Percentiles rank a stretch among this genome's conserved stretches.
Conservation (phyloP, 1,139 yeast genomes). For the Yamadazyma spencermartinsiae region DNA sequence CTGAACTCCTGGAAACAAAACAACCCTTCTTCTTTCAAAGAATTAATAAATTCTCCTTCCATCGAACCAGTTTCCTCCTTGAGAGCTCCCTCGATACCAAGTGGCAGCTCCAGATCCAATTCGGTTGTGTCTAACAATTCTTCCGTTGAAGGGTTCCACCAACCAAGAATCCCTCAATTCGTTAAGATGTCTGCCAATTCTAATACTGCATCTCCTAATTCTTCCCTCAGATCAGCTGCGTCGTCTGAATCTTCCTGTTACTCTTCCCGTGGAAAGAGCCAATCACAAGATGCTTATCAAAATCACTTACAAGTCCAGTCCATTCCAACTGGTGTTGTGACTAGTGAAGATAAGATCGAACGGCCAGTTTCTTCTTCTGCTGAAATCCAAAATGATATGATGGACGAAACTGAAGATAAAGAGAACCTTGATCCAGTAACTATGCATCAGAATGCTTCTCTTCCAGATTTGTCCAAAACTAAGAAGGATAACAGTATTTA, state of each 20-base stretch:
- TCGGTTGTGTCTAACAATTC: conserved; percentile 10
- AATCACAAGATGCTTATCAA: neutral
- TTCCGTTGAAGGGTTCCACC: conserved; percentile 9
- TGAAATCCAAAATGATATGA: conserved; percentile 21
- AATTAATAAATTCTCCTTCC: conserved; percentile 24
- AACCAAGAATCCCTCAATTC: conserved; percentile 19
- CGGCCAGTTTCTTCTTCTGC: conserved; percentile 36
- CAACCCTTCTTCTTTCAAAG: conserved; percentile 18
- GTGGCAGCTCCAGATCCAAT: conserved; percentile 10
- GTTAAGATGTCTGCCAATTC: conserved; percentile 9
- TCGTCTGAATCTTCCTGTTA: conserved; percentile 19
- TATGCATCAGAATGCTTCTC: neutral
- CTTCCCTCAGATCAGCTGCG: conserved; percentile 20
- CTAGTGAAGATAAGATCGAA: conserved; percentile 13
- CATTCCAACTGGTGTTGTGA: conserved; percentile 13
- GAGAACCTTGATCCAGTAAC: conserved; percentile 11
- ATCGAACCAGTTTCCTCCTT: conserved; percentile 8
- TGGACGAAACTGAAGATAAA: conserved; percentile 8
- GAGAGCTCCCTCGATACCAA: conserved; percentile 3
- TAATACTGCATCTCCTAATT: conserved; percentile 16
- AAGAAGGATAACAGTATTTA: conserved; percentile 17
- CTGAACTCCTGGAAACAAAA: conserved; percentile 4
- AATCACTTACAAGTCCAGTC: conserved; percentile 13
- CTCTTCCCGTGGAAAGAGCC: conserved; percentile 16
- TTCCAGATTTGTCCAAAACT: neutral